Conservation (phyloP, 139 green algal genomes). For the Edaphochlamys debaryana region DNA sequence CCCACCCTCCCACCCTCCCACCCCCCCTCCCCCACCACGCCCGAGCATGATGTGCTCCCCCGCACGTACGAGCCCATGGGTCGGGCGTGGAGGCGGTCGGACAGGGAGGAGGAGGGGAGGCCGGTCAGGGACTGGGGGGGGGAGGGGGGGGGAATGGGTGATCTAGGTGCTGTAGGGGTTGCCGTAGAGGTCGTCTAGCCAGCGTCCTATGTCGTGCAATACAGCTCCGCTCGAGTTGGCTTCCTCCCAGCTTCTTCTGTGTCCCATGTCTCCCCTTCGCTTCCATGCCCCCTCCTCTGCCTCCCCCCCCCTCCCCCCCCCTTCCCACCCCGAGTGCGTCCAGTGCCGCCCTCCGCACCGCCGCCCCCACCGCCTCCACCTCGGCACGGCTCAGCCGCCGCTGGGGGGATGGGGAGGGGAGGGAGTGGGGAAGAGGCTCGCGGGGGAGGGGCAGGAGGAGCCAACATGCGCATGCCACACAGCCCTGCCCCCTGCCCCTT, state of each 20-base stretch:
- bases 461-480: too few relatives aligned
- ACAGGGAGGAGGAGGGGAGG: not conserved
- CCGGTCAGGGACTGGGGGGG: slow-evolving; percentile 14
- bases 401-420: too few relatives aligned
- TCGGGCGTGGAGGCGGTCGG: slow-evolving; percentile 54
- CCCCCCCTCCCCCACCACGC: not conserved
- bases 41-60: slow-evolving; percentile 26
- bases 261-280: too few relatives aligned
- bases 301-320: too few relatives aligned
- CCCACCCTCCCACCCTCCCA: too few relatives aligned
- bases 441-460: too few relatives aligned
- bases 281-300: too few relatives aligned
- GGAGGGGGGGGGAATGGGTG: not conserved
- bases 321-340: slow-evolving; percentile 43
- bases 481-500: too few relatives aligned
- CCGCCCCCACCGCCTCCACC: slow-evolving; percentile 38
- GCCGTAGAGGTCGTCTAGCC: not conserved
- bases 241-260: too few relatives aligned
- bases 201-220: not conserved
- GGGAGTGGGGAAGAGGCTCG: too few relatives aligned
- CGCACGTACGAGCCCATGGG: slow-evolving; percentile 67
- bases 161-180: not conserved
- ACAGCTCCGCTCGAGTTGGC: too few relatives aligned
- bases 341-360: slow-evolving; percentile 41
- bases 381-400: slow-evolving; percentile 50